Evolutionary conservation across 768 basidiomycete genomes (phyloP).

Genomic region (Lactarius hatsudake): DNA sequence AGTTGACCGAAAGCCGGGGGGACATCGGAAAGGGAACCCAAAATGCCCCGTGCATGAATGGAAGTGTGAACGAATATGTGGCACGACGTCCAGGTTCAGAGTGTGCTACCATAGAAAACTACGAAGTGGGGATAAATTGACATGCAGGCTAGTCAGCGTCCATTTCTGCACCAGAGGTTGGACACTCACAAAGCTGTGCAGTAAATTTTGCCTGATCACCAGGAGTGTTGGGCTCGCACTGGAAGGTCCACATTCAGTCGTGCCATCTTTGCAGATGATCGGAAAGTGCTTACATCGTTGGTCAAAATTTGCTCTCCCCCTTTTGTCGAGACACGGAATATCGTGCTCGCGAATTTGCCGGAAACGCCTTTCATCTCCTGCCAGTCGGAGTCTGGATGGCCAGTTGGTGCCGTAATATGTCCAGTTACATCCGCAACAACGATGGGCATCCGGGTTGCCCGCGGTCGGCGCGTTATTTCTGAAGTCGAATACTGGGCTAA

Average conservation of each 20-base stretch:
- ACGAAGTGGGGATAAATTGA: background rate
- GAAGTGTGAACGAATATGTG: no score
- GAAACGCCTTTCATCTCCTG: background rate
- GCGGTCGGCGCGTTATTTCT: background rate
- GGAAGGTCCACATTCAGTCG: background rate
- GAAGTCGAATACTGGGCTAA: background rate
- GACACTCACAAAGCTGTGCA: background rate
- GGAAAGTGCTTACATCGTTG: background rate
- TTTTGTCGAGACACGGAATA: background rate
- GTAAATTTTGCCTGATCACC: background rate
- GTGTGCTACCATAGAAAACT: no score
- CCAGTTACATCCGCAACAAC: background rate
- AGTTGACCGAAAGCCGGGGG: no score
- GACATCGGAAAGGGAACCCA: no score
- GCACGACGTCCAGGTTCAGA: no score
- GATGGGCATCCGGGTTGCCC: background rate
- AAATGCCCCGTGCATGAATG: no score
- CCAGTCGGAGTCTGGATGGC: background rate
- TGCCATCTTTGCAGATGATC: background rate
- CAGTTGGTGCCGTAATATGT: background rate
- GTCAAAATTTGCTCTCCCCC: background rate
- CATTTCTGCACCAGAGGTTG: background rate
- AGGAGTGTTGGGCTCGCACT: background rate
- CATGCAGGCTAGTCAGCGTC: background rate
- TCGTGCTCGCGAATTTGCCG: background rate